A percentile compares a stretch with the other conserved stretches of the same genome.
Conservation (phyloP, 371 early-diverging fungal species). For the Lichtheimia ornata region DNA sequence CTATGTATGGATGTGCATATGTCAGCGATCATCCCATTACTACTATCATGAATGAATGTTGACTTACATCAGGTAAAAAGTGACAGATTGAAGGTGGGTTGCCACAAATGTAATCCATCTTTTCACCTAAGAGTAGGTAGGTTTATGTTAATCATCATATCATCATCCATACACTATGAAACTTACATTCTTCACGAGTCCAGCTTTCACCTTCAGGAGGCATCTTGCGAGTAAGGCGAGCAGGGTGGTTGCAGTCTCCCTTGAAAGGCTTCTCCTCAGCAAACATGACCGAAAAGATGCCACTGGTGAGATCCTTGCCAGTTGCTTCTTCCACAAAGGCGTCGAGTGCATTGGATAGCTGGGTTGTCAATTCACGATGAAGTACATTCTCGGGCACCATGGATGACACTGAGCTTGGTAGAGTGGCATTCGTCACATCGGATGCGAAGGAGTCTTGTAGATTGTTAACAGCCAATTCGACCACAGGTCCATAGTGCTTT, state of each 20-base stretch:
- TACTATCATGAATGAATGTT: neutral
- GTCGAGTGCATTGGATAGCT: slow-evolving; percentile 11
- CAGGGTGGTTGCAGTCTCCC: slow-evolving; percentile 66
- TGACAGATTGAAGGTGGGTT: slow-evolving; percentile 72
- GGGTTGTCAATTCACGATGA: slow-evolving; percentile 23
- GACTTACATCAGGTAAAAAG: slow-evolving; percentile 40
- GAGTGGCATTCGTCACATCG: slow-evolving; percentile 22
- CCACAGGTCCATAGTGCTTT: slow-evolving; percentile 43
- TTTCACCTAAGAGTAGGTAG: slow-evolving; percentile 38
- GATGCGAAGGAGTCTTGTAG: slow-evolving; percentile 32
- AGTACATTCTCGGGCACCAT: slow-evolving; percentile 36
- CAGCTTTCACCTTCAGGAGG: slow-evolving; percentile 60
- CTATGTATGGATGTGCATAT: slow-evolving; percentile 10
- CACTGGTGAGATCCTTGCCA: slow-evolving; percentile 32
- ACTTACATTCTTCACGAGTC: slow-evolving; percentile 60
- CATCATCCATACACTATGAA: neutral
- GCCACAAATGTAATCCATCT: slow-evolving; percentile 68
- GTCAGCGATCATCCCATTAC: neutral
- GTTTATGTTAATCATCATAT: neutral
- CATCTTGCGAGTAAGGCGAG: slow-evolving; percentile 48
- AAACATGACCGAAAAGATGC: slow-evolving; percentile 56
- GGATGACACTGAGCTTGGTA: slow-evolving; percentile 27
- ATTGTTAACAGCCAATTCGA: slow-evolving; percentile 25
- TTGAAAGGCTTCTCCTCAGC: slow-evolving; percentile 59
- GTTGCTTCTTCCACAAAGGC: slow-evolving; percentile 24